These are phyloP conservation scores for Hypocreales sp. DNA, from an alignment of 2,329 filamentous ascomycete genomes.

Conservation along the genomic window DNA sequence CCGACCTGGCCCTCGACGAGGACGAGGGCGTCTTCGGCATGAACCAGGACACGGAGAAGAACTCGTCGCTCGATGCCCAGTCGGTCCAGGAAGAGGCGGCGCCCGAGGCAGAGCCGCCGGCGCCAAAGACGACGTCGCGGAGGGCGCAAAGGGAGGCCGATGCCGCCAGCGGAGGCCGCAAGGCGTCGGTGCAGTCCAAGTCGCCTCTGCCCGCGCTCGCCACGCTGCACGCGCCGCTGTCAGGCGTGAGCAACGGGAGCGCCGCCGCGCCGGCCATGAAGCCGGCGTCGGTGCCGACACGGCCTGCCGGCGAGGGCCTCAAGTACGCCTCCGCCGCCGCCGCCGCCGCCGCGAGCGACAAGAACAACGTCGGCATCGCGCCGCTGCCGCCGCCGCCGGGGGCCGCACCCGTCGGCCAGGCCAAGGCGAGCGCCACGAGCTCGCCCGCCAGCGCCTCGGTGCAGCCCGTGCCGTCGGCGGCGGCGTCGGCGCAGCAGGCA, in stretches of 20 bases:
- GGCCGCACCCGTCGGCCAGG: conserved; percentile 33
- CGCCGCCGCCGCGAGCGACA: conserved; percentile 76
- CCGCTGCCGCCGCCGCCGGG: conserved; percentile 84
- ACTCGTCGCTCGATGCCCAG: conserved; percentile 90
- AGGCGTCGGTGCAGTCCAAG: conserved; percentile 82
- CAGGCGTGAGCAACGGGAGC: conserved; percentile 42
- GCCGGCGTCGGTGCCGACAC: conserved; percentile 71
- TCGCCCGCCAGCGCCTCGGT: conserved; percentile 33
- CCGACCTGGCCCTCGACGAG: conserved; percentile 82
- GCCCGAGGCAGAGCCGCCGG: conserved; percentile 38
- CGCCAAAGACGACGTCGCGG: conserved; percentile 28
- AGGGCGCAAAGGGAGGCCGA: conserved; percentile 47
- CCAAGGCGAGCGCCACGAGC: conserved; percentile 38
- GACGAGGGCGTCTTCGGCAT: conserved; percentile 84
- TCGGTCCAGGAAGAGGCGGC: conserved; percentile 71
- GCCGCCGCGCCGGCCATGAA: conserved; percentile 61
- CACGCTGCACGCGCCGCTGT: conserved; percentile 64
- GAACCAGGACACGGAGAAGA: conserved; percentile 63
- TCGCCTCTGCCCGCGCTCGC: conserved; percentile 87
- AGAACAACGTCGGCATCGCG: conserved; percentile 80
- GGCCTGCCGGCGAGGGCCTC: conserved; percentile 74
- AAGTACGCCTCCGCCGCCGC: conserved; percentile 96
- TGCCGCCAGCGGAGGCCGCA: conserved; percentile 36
- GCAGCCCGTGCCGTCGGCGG: conserved; percentile 25
- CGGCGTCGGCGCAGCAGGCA: conserved; percentile 10